Evolutionary conservation across 225 moss, liverwort and hornwort species (phyloP), one percentile per base, ranked within the genome.

Genomic region (Pseudoscleropodium purum): DNA sequence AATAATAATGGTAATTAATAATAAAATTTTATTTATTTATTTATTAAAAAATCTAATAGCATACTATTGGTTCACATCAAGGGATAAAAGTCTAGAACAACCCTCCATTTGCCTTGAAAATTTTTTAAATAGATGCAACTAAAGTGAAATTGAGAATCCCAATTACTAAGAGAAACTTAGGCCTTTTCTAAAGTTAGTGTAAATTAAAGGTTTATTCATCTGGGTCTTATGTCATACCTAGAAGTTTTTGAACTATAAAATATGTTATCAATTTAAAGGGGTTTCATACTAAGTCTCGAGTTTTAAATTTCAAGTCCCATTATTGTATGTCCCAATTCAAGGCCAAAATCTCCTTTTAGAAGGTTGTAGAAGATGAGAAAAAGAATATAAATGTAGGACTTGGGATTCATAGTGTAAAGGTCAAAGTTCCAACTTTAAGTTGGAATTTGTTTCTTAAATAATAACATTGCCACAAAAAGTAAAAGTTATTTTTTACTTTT

Each of bases 401-500:
- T 70, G 15, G 15, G 15, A 25, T 23, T 70, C 6, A 25, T 5
- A 24, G 25, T 39, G 4, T 39, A 14, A 70, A 70, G 41, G 14
- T 2, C 26, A 41, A 41, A 72, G 26, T 41, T 3, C 5, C 15
- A 39, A 15, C 8, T 39, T 13, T n/a, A 39, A 39, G 14, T 70
- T 0, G 4, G 7, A 25, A 39, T 1, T 63, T 72, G 5, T 72
- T 14, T 26, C 3, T 8, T 8, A 1, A 4, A 39, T 15, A 15
- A 39, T 70, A 24, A 11, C 14, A 6, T 54, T 54, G 54, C 54
- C 18, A 18, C 18, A 54, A 54, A 23, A 23, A 23, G 1, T 59
- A 59, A 10, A 23, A 23, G 9, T 59, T 21, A 24, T 59, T 24
- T 59, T 59, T 59, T 21, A 7, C 15, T 54, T 20, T 19, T 57